Evolutionary conservation across 768 basidiomycete genomes (phyloP).

Genomic region (Lactarius sanguifluus): DNA sequence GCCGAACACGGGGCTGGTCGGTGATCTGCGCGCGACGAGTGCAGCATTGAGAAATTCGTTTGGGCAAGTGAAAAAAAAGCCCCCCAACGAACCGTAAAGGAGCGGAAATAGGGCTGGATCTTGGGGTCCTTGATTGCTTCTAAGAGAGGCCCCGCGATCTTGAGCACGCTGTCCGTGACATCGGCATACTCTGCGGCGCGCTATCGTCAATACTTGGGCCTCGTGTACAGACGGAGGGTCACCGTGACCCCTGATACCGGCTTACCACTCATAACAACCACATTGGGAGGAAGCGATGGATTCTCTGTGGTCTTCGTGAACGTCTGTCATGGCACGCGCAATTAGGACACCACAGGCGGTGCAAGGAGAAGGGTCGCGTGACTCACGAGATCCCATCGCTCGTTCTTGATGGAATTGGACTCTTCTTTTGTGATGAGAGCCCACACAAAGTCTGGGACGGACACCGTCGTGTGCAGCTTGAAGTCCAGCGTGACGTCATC

Average conservation of each 20-base stretch:
- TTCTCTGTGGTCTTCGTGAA: constrained; percentile 80
- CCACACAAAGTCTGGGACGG: constrained; percentile 74
- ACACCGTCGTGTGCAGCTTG: constrained; percentile 53
- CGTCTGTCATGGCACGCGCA: constrained; percentile 47
- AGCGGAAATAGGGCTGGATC: constrained; percentile 76
- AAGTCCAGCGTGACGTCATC: constrained; percentile 82
- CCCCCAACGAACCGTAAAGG: constrained; percentile 63
- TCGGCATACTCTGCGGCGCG: constrained; percentile 71
- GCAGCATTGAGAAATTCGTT: constrained; percentile 12
- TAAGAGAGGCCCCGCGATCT: constrained; percentile 54
- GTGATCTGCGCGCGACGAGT: constrained; percentile 52
- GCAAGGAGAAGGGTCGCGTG: constrained; percentile 27
- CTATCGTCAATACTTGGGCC: constrained; percentile 19
- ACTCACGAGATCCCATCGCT: constrained; percentile 85
- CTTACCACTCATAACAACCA: constrained; percentile 76
- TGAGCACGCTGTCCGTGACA: constrained; percentile 75
- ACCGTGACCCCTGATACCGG: not conserved
- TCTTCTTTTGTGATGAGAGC: constrained; percentile 81
- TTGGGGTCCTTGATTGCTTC: constrained; percentile 60
- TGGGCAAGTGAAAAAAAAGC: constrained; percentile 12
- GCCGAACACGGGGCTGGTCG: constrained; percentile 79
- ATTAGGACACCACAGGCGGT: constrained; percentile 8
- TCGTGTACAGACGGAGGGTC: not conserved
- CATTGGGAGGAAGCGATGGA: constrained; percentile 53
- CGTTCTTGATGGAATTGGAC: constrained; percentile 61